Base-by-base conservation (phyloP, 108 stramenopile species). In the Craspedostauros australis region DNA sequence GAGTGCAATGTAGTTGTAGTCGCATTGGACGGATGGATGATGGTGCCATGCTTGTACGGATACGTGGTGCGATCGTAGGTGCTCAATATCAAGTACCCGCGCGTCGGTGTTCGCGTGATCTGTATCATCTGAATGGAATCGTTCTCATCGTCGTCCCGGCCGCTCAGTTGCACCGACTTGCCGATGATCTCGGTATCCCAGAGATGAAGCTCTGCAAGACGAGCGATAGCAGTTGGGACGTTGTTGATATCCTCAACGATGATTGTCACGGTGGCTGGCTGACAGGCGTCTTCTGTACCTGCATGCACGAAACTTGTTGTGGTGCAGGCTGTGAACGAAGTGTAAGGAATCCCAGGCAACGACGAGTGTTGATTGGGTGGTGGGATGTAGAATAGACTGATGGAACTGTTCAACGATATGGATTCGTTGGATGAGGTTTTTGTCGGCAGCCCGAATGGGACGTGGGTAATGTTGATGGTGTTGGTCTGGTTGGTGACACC, bases 161-260 rank as follows among this genome's bases (percentile, higher is more conserved):
- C 74, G 3, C 30, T 52, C 42, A 76, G 47, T n/a, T 50, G 21
- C 9, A 76, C 20, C 0, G 23, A 14, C 29, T 56, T 46, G 19
- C 54, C 53, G 20, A 23, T 26, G 28, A 45, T 28, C 6, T 54
- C 65, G 50, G 62, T 67, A 24, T 55, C 39, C 2, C 64, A 67
- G 18, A 26, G 2, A 29, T 76, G 51, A 22, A 51, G 54, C 25
- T 39, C 32, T 1, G 16, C 19, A 11, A 21, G 3, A 5, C 14
- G 21, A 32, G 46, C 27, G n/a, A 15, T 29, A 16, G 72, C 58
- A 21, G 62, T 39, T 1, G 74, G 74, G 24, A 68, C 68, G 53
- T 76, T 68, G 40, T 76, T 76, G 34, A 66, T 54, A 5, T 63
- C 28, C 3, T 61, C 63, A 1, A 74, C 57, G 12, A 62, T 16